Evolutionary conservation across 345 rosid species (phyloP).

Genomic region (Syzygium oleosum): DNA sequence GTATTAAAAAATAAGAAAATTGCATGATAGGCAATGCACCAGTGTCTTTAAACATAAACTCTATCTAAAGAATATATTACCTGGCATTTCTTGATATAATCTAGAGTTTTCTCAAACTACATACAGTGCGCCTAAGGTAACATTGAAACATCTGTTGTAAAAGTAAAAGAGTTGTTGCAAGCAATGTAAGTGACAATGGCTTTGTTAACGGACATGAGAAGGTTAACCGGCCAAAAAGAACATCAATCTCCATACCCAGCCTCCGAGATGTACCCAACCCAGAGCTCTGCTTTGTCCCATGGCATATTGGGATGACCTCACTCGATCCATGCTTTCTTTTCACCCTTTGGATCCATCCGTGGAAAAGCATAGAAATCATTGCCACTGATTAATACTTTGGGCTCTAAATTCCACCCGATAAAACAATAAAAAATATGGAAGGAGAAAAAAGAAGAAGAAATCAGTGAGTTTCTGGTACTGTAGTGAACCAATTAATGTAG

Average conservation of each 20-base stretch:
- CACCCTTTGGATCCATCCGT: conserved; percentile 60
- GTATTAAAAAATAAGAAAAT: neutral
- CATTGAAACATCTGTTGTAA: neutral
- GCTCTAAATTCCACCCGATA: conserved; percentile 34
- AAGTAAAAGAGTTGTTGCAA: neutral
- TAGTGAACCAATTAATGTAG: neutral
- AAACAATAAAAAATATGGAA: neutral
- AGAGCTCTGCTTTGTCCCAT: conserved; percentile 89
- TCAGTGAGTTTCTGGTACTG: neutral
- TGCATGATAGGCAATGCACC: neutral
- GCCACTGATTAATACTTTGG: conserved; percentile 58
- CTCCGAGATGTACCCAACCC: conserved; percentile 83
- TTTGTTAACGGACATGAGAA: neutral
- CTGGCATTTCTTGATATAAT: neutral
- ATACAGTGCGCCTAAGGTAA: neutral
- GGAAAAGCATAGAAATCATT: conserved; percentile 94
- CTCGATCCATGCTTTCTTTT: conserved; percentile 76
- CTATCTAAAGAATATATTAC: neutral
- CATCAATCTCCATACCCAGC: conserved; percentile 44
- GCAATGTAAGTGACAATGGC: neutral
- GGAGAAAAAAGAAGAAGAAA: neutral
- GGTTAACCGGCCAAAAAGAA: neutral
- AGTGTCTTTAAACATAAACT: neutral
- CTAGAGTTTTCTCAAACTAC: neutral
- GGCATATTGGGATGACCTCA: conserved; percentile 96